A percentile compares a stretch with the other conserved stretches of the same genome.
Conservation (phyloP, 2,329 filamentous ascomycete species). For the Grosmannia serpens region DNA sequence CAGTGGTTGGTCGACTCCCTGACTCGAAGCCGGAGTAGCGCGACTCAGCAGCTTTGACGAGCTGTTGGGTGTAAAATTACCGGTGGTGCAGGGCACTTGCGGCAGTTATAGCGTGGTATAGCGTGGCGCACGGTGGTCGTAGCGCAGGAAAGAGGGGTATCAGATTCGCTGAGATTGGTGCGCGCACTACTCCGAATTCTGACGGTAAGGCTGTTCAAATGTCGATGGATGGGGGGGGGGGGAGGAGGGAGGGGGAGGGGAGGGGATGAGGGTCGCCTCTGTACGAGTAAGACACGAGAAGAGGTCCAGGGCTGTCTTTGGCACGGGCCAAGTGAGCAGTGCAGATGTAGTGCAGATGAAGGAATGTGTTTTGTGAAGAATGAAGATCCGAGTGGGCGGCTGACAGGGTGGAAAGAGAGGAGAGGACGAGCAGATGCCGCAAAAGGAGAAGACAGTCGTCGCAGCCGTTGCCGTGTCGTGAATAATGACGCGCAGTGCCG, state of each 20-base stretch:
- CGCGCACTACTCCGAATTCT: not conserved
- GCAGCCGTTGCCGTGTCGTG: not conserved
- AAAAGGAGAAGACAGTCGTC: not conserved
- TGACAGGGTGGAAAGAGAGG: not conserved
- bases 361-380: not conserved
- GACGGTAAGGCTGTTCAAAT: not conserved
- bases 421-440: not conserved
- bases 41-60: not conserved
- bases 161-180: not conserved
- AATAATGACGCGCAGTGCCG: not conserved
- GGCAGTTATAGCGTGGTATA: conserved; percentile 4
- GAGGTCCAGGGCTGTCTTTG: not conserved
- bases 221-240: not conserved
- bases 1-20: not conserved
- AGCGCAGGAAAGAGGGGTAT: not conserved
- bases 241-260: not conserved
- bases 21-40: not conserved
- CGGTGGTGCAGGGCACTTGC: not conserved
- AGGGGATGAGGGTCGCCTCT: not conserved
- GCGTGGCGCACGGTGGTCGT: conserved; percentile 6
- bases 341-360: not conserved
- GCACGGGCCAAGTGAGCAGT: not conserved
- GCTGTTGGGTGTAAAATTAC: not conserved
- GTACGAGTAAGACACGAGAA: not conserved
- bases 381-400: not conserved